phyloP scores from a whole-genome alignment of 257 asterid genomes.

The Cinchona pubescens region DNA sequence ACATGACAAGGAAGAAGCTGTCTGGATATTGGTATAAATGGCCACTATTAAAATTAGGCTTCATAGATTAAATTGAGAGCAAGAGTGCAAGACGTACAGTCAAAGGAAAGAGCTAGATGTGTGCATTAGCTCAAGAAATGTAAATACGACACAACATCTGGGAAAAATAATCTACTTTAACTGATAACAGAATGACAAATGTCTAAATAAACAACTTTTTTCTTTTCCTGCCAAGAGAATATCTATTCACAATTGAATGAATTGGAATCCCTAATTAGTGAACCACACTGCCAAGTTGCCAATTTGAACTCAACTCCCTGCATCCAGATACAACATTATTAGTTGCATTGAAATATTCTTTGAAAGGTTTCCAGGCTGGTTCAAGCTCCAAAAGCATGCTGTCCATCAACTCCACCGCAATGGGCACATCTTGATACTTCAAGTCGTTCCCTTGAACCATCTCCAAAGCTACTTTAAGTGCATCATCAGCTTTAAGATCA shows the following conservation, averaged over 20 bases:
- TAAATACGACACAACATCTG: neutral
- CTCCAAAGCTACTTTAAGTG: conserved; percentile 11
- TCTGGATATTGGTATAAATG: too few relatives aligned
- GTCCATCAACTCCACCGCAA: conserved; percentile 15
- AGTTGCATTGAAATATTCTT: too few relatives aligned
- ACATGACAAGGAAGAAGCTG: neutral
- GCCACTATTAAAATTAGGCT: too few relatives aligned
- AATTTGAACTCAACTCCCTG: conserved; percentile 4
- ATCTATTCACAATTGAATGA: neutral
- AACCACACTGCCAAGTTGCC: conserved; percentile 10
- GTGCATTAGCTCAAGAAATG: neutral
- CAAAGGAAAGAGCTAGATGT: neutral
- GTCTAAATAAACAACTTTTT: neutral
- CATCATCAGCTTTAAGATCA: conserved; percentile 18
- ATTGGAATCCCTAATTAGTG: conserved; percentile 2
- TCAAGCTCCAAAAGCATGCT: conserved; percentile 10
- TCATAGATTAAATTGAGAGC: neutral
- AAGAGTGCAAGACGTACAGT: too few relatives aligned
- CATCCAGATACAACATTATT: neutral
- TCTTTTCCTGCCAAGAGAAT: neutral
- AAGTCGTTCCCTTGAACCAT: conserved; percentile 15
- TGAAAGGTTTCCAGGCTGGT: conserved; percentile 18
- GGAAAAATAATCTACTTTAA: neutral
- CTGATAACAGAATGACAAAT: neutral
- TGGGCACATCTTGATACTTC: conserved; percentile 4